A percentile compares a stretch with the other conserved stretches of the same genome.
phyloP scores from a whole-genome alignment of 1,284 basidiomycete genomes.

The Phellopilus nigrolimitatus region DNA sequence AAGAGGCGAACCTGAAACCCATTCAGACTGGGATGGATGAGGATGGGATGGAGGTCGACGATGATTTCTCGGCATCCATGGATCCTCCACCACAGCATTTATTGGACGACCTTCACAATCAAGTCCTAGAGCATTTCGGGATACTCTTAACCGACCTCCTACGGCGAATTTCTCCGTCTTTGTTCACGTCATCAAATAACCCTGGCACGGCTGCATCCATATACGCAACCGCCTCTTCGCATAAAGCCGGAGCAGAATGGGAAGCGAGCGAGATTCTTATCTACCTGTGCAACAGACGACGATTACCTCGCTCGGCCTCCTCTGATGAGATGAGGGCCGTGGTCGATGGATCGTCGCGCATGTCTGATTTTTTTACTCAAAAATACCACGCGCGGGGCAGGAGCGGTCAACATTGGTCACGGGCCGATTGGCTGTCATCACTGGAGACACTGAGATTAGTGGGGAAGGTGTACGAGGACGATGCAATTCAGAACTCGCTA shows the following conservation, averaged over 20 bases:
- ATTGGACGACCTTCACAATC: constrained; percentile 60
- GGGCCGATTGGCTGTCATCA: constrained; percentile 55
- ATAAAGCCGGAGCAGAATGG: constrained; percentile 47
- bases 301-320: constrained; percentile 9
- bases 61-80: constrained; percentile 30
- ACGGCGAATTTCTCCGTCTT: constrained; percentile 36
- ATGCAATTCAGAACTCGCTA: constrained; percentile 45
- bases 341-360: constrained; percentile 28
- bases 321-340: constrained; percentile 16
- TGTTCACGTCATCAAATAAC: constrained; percentile 28
- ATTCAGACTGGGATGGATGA: constrained; percentile 29
- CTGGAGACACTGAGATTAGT: constrained; percentile 43
- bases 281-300: constrained; percentile 42
- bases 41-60: constrained; percentile 59
- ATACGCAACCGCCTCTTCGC: constrained; percentile 47
- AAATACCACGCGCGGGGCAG: constrained; percentile 45
- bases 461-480: constrained; percentile 48
- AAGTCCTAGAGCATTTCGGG: constrained; percentile 65
- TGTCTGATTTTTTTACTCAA: constrained; percentile 47
- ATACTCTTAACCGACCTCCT: constrained; percentile 54
- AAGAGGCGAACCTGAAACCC: constrained; percentile 11
- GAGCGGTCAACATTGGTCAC: constrained; percentile 65
- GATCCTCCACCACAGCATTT: constrained; percentile 39
- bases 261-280: constrained; percentile 47
- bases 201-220: constrained; percentile 42